Conservation (phyloP, 2,329 filamentous ascomycete genomes). For the Fusarium praegraminearum region DNA sequence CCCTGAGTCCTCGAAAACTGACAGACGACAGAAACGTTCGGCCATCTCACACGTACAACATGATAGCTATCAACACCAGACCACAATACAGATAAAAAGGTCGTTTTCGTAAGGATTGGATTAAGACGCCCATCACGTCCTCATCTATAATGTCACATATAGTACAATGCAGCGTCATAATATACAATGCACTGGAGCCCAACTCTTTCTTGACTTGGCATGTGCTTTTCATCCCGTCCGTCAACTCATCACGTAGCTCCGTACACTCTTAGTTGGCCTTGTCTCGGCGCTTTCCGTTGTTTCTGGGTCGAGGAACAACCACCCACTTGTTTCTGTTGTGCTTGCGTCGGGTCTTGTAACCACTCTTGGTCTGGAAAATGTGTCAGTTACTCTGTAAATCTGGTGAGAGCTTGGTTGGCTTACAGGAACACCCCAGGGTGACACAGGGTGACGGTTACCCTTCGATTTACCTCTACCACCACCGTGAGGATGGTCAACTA, state of each 20-base stretch:
- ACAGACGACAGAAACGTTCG: neutral
- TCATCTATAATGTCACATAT: conserved; percentile 52
- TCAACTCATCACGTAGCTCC: conserved; percentile 35
- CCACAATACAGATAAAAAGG: conserved; percentile 8
- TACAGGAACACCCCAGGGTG: conserved; percentile 96
- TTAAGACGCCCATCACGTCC: conserved; percentile 33
- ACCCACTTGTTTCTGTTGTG: conserved; percentile 93
- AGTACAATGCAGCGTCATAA: conserved; percentile 50
- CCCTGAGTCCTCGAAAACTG: neutral
- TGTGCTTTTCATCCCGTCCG: conserved; percentile 26
- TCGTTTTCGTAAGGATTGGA: conserved; percentile 24
- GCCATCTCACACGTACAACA: neutral
- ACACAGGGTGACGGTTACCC: conserved; percentile 95
- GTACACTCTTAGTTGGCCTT: conserved; percentile 61
- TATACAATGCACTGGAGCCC: conserved; percentile 47
- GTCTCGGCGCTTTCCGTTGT: conserved; percentile 87
- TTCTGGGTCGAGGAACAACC: conserved; percentile 83
- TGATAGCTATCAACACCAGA: neutral
- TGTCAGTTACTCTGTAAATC: conserved; percentile 24
- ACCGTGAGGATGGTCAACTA: conserved; percentile 95
- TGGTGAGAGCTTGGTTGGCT: conserved; percentile 55
- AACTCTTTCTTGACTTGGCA: conserved; percentile 21
- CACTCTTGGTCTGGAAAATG: conserved; percentile 74
- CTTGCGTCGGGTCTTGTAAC: conserved; percentile 91
- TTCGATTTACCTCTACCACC: conserved; percentile 99